Conservation (phyloP, 352 stramenopile genomes). For the Globisporangium spinosum region DNA sequence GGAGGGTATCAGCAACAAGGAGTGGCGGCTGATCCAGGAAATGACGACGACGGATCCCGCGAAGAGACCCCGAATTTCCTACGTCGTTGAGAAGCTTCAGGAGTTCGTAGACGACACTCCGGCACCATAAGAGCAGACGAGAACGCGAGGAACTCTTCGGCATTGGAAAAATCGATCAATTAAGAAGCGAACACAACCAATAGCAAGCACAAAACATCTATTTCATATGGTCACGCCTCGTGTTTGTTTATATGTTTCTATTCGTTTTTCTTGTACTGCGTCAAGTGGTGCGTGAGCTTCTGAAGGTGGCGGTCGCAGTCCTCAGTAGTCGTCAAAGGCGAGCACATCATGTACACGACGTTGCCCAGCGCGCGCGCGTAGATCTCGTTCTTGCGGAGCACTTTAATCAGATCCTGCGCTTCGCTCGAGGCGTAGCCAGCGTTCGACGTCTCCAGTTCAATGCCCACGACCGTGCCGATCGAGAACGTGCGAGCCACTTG, state of each 20-base stretch:
- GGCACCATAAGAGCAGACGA: background rate
- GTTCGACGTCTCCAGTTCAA: slow-evolving; percentile 60
- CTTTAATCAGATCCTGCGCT: slow-evolving; percentile 54
- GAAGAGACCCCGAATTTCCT: background rate
- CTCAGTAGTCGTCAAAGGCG: slow-evolving; percentile 57
- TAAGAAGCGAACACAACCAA: background rate
- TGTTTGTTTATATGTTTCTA: background rate
- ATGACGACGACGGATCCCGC: background rate
- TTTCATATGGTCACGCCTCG: background rate
- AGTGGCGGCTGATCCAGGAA: background rate
- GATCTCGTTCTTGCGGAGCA: slow-evolving; percentile 57
- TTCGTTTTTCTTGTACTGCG: slow-evolving; percentile 16
- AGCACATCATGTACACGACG: slow-evolving; percentile 87
- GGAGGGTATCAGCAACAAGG: background rate
- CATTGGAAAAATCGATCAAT: background rate
- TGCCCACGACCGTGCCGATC: slow-evolving; percentile 73
- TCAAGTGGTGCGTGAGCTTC: slow-evolving; percentile 43
- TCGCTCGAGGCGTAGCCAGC: slow-evolving; percentile 67
- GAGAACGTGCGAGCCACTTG: slow-evolving; percentile 65
- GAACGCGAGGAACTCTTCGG: background rate
- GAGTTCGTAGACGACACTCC: background rate
- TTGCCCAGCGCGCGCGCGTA: slow-evolving; percentile 81
- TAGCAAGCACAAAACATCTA: background rate
- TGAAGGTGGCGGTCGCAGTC: slow-evolving; percentile 62
- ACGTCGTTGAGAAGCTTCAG: background rate